Conservation (phyloP, 1,139 yeast genomes). For the Saccharomyces hybrid region DNA sequence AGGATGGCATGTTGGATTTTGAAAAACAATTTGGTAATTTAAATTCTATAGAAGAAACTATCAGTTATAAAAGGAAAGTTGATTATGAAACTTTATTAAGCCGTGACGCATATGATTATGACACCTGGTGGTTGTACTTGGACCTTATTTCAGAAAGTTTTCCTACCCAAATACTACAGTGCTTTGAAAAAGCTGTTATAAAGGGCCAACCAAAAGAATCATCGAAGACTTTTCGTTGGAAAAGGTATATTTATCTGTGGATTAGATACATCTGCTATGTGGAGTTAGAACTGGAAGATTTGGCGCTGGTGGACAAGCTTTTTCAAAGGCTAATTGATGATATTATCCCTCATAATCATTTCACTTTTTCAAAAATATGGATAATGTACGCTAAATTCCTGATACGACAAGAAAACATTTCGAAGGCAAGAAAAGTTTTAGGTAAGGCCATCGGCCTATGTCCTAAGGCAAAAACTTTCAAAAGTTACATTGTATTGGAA, state of each 20-base stretch:
- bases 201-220: conserved; percentile 31
- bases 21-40: conserved; percentile 58
- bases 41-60: conserved; percentile 45
- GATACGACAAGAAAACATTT: conserved; percentile 47
- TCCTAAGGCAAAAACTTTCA: conserved; percentile 54
- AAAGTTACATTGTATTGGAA: conserved; percentile 50
- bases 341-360: conserved; percentile 47
- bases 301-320: conserved; percentile 41
- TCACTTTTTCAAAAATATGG: conserved; percentile 75
- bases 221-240: conserved; percentile 45
- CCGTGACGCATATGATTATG: conserved; percentile 51
- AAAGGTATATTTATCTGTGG: conserved; percentile 64
- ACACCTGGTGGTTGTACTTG: conserved; percentile 74
- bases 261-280: conserved; percentile 55
- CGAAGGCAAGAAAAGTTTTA: conserved; percentile 55
- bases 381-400: conserved; percentile 63
- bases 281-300: conserved; percentile 44
- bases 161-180: conserved; percentile 28
- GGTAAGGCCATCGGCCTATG: conserved; percentile 66
- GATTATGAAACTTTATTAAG: conserved; percentile 46
- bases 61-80: conserved; percentile 46
- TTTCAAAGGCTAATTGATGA: conserved; percentile 43
- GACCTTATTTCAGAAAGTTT: conserved; percentile 35
- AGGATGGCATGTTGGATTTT: conserved; percentile 46
- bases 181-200: conserved; percentile 43